Evolutionary conservation across 2,329 filamentous ascomycete genomes (phyloP).

Genomic region (Lachnellula arida): DNA sequence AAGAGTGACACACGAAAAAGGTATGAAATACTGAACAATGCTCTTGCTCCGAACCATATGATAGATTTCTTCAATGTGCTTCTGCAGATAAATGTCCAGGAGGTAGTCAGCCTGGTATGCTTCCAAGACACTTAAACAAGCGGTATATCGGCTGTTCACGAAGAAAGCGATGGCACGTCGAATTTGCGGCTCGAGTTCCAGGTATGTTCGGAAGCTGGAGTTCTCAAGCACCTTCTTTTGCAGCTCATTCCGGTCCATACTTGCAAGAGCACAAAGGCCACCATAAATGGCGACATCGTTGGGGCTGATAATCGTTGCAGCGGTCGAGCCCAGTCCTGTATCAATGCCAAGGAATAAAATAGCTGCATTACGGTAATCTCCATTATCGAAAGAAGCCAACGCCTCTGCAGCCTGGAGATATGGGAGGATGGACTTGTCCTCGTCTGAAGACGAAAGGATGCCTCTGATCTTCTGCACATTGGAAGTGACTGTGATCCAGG

Average conservation of each 20-base stretch:
- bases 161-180: slow-evolving; percentile 87
- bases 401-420: slow-evolving; percentile 55
- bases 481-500: slow-evolving; percentile 66
- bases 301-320: slow-evolving; percentile 68
- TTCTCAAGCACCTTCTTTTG: slow-evolving; percentile 76
- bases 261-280: slow-evolving; percentile 82
- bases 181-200: slow-evolving; percentile 91
- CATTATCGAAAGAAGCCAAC: slow-evolving; percentile 53
- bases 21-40: slow-evolving; percentile 87
- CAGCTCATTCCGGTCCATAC: slow-evolving; percentile 75
- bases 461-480: slow-evolving; percentile 64
- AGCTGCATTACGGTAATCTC: slow-evolving; percentile 63
- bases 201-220: slow-evolving; percentile 72
- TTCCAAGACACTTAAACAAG: slow-evolving; percentile 77
- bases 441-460: slow-evolving; percentile 36
- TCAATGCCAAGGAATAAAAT: slow-evolving; percentile 49
- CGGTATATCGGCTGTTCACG: slow-evolving; percentile 83
- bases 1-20: slow-evolving; percentile 83
- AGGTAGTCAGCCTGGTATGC: slow-evolving; percentile 79
- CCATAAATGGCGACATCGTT: slow-evolving; percentile 94
- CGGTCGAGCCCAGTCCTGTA: slow-evolving; percentile 46
- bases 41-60: slow-evolving; percentile 78
- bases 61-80: slow-evolving; percentile 68
- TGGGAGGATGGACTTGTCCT: slow-evolving; percentile 45
- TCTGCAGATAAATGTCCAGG: slow-evolving; percentile 81